A percentile compares a stretch with the other conserved stretches of the same genome.
Evolutionary conservation across 768 basidiomycete genomes (phyloP).

Genomic region (Suillus discolor): DNA sequence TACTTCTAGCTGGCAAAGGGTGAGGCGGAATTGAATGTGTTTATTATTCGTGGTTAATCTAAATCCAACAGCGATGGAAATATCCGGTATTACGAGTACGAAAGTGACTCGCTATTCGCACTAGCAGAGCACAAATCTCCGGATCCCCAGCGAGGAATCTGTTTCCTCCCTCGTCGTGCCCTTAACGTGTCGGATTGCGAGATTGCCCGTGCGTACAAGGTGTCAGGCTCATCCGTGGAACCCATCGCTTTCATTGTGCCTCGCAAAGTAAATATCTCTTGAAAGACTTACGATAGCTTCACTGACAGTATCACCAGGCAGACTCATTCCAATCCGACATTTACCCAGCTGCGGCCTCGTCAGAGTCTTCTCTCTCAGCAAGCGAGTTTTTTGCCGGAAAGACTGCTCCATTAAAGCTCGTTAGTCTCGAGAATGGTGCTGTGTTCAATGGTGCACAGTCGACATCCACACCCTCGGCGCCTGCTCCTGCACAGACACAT

Average conservation of each 20-base stretch:
- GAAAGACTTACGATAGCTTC: neutral
- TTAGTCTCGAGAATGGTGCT: slow-evolving; percentile 75
- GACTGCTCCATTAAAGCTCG: slow-evolving; percentile 71
- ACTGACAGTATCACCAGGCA: slow-evolving; percentile 46
- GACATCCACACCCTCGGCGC: slow-evolving; percentile 20
- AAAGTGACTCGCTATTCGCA: slow-evolving; percentile 76
- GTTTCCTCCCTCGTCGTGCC: slow-evolving; percentile 91
- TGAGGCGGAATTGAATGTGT: slow-evolving; percentile 29
- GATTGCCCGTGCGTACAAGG: slow-evolving; percentile 93
- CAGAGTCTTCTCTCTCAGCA: slow-evolving; percentile 78
- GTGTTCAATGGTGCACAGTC: slow-evolving; percentile 35
- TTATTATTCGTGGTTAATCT: slow-evolving; percentile 12
- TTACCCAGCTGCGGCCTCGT: slow-evolving; percentile 87
- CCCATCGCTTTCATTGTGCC: slow-evolving; percentile 96
- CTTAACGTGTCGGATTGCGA: slow-evolving; percentile 91
- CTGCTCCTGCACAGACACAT: slow-evolving; percentile 31
- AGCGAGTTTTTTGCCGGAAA: slow-evolving; percentile 90
- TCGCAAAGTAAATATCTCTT: slow-evolving; percentile 63
- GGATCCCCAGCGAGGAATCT: slow-evolving; percentile 96
- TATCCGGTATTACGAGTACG: slow-evolving; percentile 96
- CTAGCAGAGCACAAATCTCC: slow-evolving; percentile 85
- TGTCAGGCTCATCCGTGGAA: slow-evolving; percentile 72
- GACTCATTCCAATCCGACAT: slow-evolving; percentile 98
- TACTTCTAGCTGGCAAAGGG: slow-evolving; percentile 80
- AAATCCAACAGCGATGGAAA: slow-evolving; percentile 80